These are phyloP conservation scores for Cryphonectria naterciae DNA, from an alignment of 2,329 filamentous ascomycete species.

Conservation along the genomic window DNA sequence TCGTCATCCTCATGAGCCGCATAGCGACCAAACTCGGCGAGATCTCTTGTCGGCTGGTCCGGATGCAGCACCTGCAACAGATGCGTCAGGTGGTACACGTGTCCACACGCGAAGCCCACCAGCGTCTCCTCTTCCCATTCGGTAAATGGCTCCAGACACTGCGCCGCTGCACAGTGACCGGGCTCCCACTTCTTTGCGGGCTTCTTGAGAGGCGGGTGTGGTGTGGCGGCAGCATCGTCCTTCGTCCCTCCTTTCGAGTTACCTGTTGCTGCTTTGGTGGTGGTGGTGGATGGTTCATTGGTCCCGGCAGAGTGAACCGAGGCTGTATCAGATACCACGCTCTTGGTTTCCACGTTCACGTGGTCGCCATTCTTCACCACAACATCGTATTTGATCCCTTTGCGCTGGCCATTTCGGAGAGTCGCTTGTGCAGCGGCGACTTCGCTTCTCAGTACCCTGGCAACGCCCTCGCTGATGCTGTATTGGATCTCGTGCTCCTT, in stretches of 20 bases:
- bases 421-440: slow-evolving; percentile 83
- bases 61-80: slow-evolving; percentile 60
- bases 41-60: slow-evolving; percentile 49
- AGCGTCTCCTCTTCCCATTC: slow-evolving; percentile 72
- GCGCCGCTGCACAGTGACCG: slow-evolving; percentile 59
- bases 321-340: slow-evolving; percentile 39
- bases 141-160: slow-evolving; percentile 59
- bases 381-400: slow-evolving; percentile 88
- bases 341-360: slow-evolving; percentile 48
- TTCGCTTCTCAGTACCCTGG: slow-evolving; percentile 83
- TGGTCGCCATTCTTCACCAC: slow-evolving; percentile 49
- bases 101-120: slow-evolving; percentile 80
- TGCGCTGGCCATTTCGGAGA: slow-evolving; percentile 77
- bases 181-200: slow-evolving; percentile 44
- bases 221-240: slow-evolving; percentile 9
- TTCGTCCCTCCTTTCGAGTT: slow-evolving; percentile 19
- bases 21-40: slow-evolving; percentile 41
- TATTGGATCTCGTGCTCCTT: slow-evolving; percentile 95
- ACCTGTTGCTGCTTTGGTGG: slow-evolving; percentile 27
- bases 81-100: slow-evolving; percentile 79
- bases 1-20: slow-evolving; percentile 47
- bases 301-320: slow-evolving; percentile 20
- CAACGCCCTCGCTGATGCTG: slow-evolving; percentile 88
- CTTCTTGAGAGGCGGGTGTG: slow-evolving; percentile 35
- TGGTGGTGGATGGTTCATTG: slow-evolving; percentile 19